Evolutionary conservation across 257 asterid genomes (phyloP).

Genomic region (Petrea volubilis): DNA sequence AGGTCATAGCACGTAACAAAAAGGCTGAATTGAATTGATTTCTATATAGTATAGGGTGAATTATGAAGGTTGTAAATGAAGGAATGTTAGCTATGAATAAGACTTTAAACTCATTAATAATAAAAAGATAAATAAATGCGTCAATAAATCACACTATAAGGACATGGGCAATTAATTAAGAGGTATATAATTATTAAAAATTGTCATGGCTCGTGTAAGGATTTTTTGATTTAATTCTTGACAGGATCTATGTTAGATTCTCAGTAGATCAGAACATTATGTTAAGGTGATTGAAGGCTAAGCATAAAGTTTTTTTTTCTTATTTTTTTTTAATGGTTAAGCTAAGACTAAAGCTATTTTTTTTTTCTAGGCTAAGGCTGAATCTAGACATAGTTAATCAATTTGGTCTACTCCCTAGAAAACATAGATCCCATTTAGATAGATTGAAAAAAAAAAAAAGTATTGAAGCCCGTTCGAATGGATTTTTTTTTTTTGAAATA

Average conservation of each 20-base stretch:
- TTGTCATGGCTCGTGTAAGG: background rate
- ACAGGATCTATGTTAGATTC: background rate
- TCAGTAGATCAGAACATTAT: background rate
- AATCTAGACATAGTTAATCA: background rate
- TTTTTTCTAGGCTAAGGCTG: constrained; percentile 9
- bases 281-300: background rate
- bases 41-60: background rate
- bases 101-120: background rate
- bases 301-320: background rate
- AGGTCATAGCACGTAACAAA: background rate
- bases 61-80: background rate
- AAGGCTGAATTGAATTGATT: background rate
- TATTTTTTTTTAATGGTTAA: no score
- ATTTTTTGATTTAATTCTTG: background rate
- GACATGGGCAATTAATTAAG: no score
- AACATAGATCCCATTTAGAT: background rate
- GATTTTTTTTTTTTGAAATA: no score
- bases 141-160: background rate
- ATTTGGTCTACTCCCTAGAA: background rate
- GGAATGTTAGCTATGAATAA: background rate
- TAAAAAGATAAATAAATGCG: background rate
- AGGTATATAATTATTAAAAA: no score
- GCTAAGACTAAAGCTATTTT: no score
- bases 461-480: no score
- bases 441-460: no score